These are phyloP conservation scores for Neodidymelliopsis sp. DNA, from an alignment of 2,329 filamentous ascomycete species.

Conservation along the genomic window DNA sequence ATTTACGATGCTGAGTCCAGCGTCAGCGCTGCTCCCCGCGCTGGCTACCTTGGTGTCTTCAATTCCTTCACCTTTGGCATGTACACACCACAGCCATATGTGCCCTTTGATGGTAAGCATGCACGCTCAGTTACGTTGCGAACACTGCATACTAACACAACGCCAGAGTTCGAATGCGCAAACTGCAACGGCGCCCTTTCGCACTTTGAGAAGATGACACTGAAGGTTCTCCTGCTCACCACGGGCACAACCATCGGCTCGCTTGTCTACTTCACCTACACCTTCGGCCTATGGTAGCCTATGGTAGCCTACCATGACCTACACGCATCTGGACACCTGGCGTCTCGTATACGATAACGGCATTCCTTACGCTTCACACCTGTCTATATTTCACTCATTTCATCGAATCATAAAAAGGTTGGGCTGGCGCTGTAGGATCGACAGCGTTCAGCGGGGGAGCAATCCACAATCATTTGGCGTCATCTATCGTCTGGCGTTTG, in stretches of 20 bases:
- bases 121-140: neutral
- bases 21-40: conserved; percentile 58
- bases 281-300: conserved; percentile 52
- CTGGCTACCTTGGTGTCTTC: conserved; percentile 64
- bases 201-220: conserved; percentile 61
- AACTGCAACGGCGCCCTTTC: conserved; percentile 64
- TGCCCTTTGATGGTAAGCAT: conserved; percentile 56
- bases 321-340: conserved; percentile 10
- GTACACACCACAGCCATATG: conserved; percentile 64
- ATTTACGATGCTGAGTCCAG: conserved; percentile 66
- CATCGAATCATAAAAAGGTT: conserved; percentile 22
- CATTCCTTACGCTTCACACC: conserved; percentile 30
- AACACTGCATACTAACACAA: conserved; percentile 15
- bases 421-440: conserved; percentile 21
- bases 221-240: conserved; percentile 65
- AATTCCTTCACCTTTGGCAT: conserved; percentile 67
- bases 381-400: conserved; percentile 34
- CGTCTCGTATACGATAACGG: conserved; percentile 27
- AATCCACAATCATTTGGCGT: conserved; percentile 22
- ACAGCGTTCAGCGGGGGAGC: conserved; percentile 21
- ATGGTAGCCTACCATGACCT: neutral
- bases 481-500: conserved; percentile 25
- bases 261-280: conserved; percentile 61
- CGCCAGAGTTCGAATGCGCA: conserved; percentile 61
- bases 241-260: conserved; percentile 63